Evolutionary conservation across 1,139 yeast species (phyloP).

Genomic region (Suhomyces bokatorum): DNA sequence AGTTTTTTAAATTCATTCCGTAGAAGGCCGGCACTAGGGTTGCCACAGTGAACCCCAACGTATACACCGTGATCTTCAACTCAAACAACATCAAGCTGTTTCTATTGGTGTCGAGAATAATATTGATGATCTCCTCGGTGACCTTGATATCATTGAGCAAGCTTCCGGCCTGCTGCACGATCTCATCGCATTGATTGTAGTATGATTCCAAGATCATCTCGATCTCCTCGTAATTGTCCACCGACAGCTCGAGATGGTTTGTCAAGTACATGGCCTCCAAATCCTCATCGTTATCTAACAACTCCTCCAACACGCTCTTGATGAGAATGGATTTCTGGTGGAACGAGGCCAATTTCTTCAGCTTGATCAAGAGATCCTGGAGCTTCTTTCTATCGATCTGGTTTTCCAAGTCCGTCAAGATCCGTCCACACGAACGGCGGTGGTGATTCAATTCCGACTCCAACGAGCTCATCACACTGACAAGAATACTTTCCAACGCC

Average conservation of each 20-base stretch:
- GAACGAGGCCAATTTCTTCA: conserved; percentile 78
- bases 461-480: conserved; percentile 78
- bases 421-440: conserved; percentile 69
- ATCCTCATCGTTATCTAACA: conserved; percentile 87
- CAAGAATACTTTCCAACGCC: conserved; percentile 84
- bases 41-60: conserved; percentile 82
- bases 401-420: conserved; percentile 78
- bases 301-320: conserved; percentile 81
- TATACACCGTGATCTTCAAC: conserved; percentile 78
- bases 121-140: conserved; percentile 95
- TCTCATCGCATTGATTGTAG: conserved; percentile 93
- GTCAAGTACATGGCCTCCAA: conserved; percentile 77
- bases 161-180: conserved; percentile 90
- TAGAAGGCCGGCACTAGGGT: conserved; percentile 72
- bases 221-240: conserved; percentile 64
- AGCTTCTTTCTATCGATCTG: conserved; percentile 82
- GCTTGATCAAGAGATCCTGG: conserved; percentile 75
- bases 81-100: conserved; percentile 91
- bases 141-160: conserved; percentile 82
- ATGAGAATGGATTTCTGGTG: conserved; percentile 82
- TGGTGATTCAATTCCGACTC: conserved; percentile 85
- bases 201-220: conserved; percentile 92
- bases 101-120: conserved; percentile 91
- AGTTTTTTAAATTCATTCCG: conserved; percentile 94
- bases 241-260: conserved; percentile 37